Evolutionary conservation across 176 grass and related monocot genomes (phyloP).

Genomic region (Urochloa ruziziensis): DNA sequence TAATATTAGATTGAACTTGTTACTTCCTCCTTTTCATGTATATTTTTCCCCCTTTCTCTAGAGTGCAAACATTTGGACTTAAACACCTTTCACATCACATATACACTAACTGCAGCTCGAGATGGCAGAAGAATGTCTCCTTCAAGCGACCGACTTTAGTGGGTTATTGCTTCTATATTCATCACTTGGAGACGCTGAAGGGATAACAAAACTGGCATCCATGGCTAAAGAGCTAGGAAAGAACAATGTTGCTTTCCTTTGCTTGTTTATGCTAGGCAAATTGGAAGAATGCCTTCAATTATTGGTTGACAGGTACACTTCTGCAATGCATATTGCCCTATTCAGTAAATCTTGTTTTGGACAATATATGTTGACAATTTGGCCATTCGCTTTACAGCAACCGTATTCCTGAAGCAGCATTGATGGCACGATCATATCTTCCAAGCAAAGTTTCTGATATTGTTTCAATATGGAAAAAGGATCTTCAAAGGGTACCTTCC

Average conservation of each 20-base stretch:
- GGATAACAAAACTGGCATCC: slow-evolving; percentile 68
- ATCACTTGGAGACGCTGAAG: slow-evolving; percentile 87
- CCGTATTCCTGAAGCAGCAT: slow-evolving; percentile 83
- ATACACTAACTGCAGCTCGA: slow-evolving; percentile 46
- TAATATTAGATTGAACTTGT: not conserved
- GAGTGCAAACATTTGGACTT: slow-evolving; percentile 14
- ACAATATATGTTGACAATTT: not conserved
- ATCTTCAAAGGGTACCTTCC: slow-evolving; percentile 63
- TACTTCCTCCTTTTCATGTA: not conserved
- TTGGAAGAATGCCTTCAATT: slow-evolving; percentile 88
- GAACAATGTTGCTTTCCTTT: slow-evolving; percentile 93
- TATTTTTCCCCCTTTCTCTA: not conserved
- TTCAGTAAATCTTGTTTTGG: slow-evolving; percentile 11
- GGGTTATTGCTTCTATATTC: slow-evolving; percentile 87
- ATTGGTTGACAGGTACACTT: slow-evolving; percentile 64
- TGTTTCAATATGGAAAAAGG: slow-evolving; percentile 70
- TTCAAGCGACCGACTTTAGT: slow-evolving; percentile 69
- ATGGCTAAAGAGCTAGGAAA: slow-evolving; percentile 86
- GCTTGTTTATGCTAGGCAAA: slow-evolving; percentile 83
- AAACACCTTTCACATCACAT: not conserved
- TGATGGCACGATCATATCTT: slow-evolving; percentile 87
- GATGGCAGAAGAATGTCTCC: slow-evolving; percentile 81
- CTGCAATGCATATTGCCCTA: not conserved
- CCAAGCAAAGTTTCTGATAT: slow-evolving; percentile 91
- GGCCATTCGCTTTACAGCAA: slow-evolving; percentile 42